phyloP scores from a whole-genome alignment of 805 yeast genomes.

The Kuraishia floccosa region DNA sequence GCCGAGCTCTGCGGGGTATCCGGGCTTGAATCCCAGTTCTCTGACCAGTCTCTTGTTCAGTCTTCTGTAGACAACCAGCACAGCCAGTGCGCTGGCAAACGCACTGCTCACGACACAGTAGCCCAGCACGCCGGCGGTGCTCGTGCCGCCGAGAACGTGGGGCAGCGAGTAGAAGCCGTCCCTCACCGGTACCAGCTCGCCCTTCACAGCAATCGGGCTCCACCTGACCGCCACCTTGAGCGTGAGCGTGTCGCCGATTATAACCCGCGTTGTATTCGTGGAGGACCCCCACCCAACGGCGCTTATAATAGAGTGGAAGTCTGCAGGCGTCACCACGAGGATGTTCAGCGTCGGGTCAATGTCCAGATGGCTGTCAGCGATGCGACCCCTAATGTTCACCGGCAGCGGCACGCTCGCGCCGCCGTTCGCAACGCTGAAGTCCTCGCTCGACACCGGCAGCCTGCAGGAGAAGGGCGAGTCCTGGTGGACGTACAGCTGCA shows the following conservation, averaged over 20 bases:
- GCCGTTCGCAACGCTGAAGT: too few relatives aligned
- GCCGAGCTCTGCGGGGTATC: too few relatives aligned
- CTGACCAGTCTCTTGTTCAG: too few relatives aligned
- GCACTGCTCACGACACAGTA: too few relatives aligned
- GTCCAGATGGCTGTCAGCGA: conserved; percentile 59
- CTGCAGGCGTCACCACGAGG: conserved; percentile 27
- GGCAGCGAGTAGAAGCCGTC: conserved; percentile 5
- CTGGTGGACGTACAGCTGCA: conserved; percentile 68
- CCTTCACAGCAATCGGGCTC: conserved; percentile 15
- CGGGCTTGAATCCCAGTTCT: too few relatives aligned
- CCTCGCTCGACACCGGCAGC: conserved; percentile 37
- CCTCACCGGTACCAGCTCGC: not conserved
- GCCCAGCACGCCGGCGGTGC: too few relatives aligned
- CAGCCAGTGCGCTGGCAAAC: too few relatives aligned
- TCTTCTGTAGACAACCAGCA: too few relatives aligned
- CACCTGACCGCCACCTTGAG: conserved; percentile 49
- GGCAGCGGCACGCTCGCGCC: conserved; percentile 45
- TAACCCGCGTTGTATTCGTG: conserved; percentile 46
- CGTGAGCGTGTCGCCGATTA: conserved; percentile 55
- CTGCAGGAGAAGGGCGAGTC: conserved; percentile 69
- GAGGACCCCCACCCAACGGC: conserved; percentile 52
- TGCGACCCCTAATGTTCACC: conserved; percentile 53
- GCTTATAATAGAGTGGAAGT: conserved; percentile 29
- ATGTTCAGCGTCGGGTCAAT: conserved; percentile 48
- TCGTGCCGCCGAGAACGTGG: not conserved